Evolutionary conservation across 257 asterid genomes (phyloP).

Genomic region (Plantago ovata): DNA sequence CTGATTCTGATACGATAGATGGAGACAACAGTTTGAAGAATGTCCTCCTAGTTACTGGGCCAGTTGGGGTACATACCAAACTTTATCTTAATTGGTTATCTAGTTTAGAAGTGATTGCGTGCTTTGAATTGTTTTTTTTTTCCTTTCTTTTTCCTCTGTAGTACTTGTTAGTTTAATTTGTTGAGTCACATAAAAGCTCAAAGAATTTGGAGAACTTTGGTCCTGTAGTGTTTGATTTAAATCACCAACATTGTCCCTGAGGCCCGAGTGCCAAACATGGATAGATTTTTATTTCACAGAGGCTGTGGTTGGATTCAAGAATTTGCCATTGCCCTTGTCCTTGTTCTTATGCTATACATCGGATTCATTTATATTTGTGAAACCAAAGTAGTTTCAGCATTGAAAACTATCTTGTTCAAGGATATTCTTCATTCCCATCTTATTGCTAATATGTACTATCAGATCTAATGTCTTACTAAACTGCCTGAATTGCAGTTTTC

Average conservation of each 20-base stretch:
- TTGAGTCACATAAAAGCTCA: too few species aligned
- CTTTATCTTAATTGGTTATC: slow-evolving; percentile 14
- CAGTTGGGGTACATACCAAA: slow-evolving; percentile 79
- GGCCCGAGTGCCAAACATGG: too few species aligned
- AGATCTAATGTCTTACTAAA: slow-evolving; percentile 14
- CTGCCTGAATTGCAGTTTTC: slow-evolving; percentile 8
- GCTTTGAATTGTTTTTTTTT: neutral
- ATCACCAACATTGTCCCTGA: too few species aligned
- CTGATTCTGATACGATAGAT: slow-evolving; percentile 43
- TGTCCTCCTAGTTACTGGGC: slow-evolving; percentile 88
- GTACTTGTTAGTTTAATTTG: too few species aligned
- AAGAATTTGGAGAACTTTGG: too few species aligned
- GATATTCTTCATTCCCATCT: slow-evolving; percentile 1
- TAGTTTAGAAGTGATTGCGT: slow-evolving; percentile 17
- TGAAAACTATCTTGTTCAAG: slow-evolving; percentile 9
- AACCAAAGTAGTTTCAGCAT: neutral
- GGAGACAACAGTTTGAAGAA: slow-evolving; percentile 68
- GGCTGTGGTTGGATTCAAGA: too few species aligned
- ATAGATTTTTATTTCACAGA: too few species aligned
- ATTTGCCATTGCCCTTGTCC: too few species aligned
- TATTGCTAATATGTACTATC: neutral
- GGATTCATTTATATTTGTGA: neutral
- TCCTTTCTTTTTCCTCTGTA: too few species aligned
- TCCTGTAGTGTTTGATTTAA: too few species aligned
- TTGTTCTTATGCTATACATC: too few species aligned